A percentile compares a stretch with the other conserved stretches of the same genome.
phyloP scores from a whole-genome alignment of 768 basidiomycete species.

The Termitomyces eurrhizus region DNA sequence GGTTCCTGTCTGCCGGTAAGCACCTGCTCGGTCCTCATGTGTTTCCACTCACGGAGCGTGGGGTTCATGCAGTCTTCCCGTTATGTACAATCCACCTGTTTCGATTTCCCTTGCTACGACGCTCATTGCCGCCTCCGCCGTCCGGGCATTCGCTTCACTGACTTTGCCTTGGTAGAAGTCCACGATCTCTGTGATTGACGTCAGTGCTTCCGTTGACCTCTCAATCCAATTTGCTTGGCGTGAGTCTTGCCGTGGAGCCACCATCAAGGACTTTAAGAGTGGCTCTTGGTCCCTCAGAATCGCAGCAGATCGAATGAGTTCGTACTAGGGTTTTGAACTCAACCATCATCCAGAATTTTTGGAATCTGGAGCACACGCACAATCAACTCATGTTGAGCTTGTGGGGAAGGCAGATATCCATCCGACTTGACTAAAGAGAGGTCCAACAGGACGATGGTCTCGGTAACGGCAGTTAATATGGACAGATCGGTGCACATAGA shows the following conservation, averaged over 20 bases:
- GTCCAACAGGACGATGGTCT: slow-evolving; percentile 52
- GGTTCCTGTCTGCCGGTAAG: slow-evolving; percentile 27
- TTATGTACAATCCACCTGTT: slow-evolving; percentile 49
- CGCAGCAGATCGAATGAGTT: slow-evolving; percentile 54
- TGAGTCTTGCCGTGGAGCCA: slow-evolving; percentile 23
- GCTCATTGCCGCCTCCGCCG: slow-evolving; percentile 54
- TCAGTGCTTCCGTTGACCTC: slow-evolving; percentile 34
- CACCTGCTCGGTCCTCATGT: background rate
- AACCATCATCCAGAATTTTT: background rate
- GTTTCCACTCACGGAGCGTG: slow-evolving; percentile 44
- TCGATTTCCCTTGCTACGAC: slow-evolving; percentile 60
- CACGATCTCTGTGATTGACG: slow-evolving; percentile 36
- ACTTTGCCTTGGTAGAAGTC: slow-evolving; percentile 58
- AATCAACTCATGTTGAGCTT: slow-evolving; percentile 55
- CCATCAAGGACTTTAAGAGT: slow-evolving; percentile 39
- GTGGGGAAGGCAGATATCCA: slow-evolving; percentile 47
- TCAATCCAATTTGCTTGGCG: slow-evolving; percentile 25
- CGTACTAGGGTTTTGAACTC: slow-evolving; percentile 45
- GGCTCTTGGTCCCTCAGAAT: slow-evolving; percentile 43
- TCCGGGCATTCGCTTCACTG: slow-evolving; percentile 34
- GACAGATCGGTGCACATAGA: background rate
- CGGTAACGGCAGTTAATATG: slow-evolving; percentile 14
- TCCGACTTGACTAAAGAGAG: slow-evolving; percentile 51
- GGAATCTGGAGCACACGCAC: slow-evolving; percentile 34
- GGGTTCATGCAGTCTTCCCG: slow-evolving; percentile 21